Percentiles rank a stretch among this genome's conserved stretches.
phyloP scores from a whole-genome alignment of 2,329 filamentous ascomycete genomes.

The Cylindrodendrum hubeiense region DNA sequence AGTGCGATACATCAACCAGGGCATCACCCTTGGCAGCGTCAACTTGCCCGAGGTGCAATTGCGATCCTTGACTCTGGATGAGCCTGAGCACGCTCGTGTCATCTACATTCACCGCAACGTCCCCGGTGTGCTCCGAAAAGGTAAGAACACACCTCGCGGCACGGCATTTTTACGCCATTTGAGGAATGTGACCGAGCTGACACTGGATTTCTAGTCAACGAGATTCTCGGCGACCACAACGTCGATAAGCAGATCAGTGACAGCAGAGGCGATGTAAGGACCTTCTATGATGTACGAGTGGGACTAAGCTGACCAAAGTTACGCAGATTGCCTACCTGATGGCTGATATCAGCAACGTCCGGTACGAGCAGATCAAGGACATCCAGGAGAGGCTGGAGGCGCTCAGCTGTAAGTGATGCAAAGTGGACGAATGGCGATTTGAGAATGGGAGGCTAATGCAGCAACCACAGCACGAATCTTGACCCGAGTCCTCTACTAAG shows the following conservation, averaged over 20 bases:
- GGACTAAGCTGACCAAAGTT: not conserved
- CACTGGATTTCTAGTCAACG: constrained; percentile 75
- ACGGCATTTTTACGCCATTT: not conserved
- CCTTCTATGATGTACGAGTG: not conserved
- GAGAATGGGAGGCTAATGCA: constrained; percentile 14
- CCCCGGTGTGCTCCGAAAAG: constrained; percentile 90
- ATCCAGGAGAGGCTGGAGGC: constrained; percentile 86
- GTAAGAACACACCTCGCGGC: constrained; percentile 54
- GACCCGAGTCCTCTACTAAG: constrained; percentile 62
- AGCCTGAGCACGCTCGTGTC: constrained; percentile 89
- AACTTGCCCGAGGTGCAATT: constrained; percentile 97
- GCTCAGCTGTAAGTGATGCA: constrained; percentile 74
- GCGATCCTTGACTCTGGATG: constrained; percentile 89
- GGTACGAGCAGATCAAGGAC: constrained; percentile 83
- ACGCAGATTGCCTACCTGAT: constrained; percentile 88
- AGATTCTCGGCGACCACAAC: constrained; percentile 94
- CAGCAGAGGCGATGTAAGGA: constrained; percentile 84
- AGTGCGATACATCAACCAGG: constrained; percentile 95
- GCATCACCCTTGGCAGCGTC: constrained; percentile 89
- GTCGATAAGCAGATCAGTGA: constrained; percentile 99
- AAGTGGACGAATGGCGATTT: not conserved
- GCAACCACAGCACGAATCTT: constrained; percentile 56
- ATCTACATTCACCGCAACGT: constrained; percentile 98
- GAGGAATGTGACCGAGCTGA: constrained; percentile 5
- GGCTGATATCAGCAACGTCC: constrained; percentile 94